A percentile compares a stretch with the other conserved stretches of the same genome.
Conservation (phyloP, 2,329 filamentous ascomycete species). For the Talaromyces sp. region DNA sequence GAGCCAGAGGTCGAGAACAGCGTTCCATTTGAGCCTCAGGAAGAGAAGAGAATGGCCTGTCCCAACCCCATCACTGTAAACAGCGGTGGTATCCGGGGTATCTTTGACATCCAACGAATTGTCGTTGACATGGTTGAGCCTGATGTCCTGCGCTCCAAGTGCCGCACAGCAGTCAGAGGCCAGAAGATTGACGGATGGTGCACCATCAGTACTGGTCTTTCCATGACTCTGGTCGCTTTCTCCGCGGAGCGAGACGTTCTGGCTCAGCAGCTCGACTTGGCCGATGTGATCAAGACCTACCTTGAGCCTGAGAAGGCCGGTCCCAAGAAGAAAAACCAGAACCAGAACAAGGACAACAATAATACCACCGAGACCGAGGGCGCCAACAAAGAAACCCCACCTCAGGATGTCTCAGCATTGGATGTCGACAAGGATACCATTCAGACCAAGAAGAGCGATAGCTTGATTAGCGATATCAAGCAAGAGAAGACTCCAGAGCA, state of each 20-base stretch:
- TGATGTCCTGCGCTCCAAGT: conserved; percentile 11
- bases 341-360: not conserved
- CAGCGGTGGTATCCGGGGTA: conserved; percentile 18
- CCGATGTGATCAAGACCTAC: conserved; percentile 1
- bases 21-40: not conserved
- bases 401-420: not conserved
- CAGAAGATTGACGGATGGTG: conserved; percentile 22
- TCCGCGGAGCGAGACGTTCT: not conserved
- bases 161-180: conserved; percentile 9
- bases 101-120: conserved; percentile 21
- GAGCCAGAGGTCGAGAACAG: too few relatives aligned
- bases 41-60: conserved; percentile 2
- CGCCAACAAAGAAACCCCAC: not conserved
- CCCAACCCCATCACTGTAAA: conserved; percentile 19
- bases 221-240: conserved; percentile 1
- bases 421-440: too few relatives aligned
- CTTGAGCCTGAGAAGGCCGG: not conserved
- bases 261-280: not conserved
- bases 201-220: conserved; percentile 7
- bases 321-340: not conserved
- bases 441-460: not conserved
- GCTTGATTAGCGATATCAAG: not conserved
- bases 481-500: conserved; percentile 5
- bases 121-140: conserved; percentile 18
- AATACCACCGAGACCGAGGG: too few relatives aligned